Evolutionary conservation across 805 yeast genomes (phyloP).

Genomic region (Nakazawaea ambrosiae): DNA sequence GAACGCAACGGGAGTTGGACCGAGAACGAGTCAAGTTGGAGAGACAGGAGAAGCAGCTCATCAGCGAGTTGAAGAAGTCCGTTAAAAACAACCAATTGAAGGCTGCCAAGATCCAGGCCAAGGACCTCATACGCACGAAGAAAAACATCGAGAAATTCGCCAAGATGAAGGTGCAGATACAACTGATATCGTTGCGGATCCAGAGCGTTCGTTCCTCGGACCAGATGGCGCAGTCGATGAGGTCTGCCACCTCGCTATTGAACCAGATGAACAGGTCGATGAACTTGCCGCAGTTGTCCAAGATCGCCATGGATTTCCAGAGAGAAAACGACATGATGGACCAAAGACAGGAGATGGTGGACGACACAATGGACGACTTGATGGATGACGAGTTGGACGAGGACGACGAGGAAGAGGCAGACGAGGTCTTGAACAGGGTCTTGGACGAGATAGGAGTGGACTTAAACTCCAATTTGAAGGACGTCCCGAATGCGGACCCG

Average conservation of each 20-base stretch:
- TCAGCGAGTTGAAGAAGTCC: slow-evolving; percentile 79
- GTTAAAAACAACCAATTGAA: slow-evolving; percentile 87
- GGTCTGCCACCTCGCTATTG: slow-evolving; percentile 81
- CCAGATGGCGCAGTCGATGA: slow-evolving; percentile 93
- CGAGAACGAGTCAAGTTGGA: slow-evolving; percentile 84
- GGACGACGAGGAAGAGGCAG: slow-evolving; percentile 78
- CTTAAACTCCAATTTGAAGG: slow-evolving; percentile 43
- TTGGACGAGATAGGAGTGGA: slow-evolving; percentile 95
- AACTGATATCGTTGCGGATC: slow-evolving; percentile 86
- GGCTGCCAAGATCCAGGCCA: slow-evolving; percentile 92
- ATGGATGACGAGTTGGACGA: slow-evolving; percentile 87
- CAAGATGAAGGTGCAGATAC: slow-evolving; percentile 90
- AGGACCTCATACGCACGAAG: slow-evolving; percentile 86
- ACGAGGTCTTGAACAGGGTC: slow-evolving; percentile 85
- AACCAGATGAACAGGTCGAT: slow-evolving; percentile 83
- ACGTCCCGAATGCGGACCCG: slow-evolving; percentile 31
- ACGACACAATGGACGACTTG: slow-evolving; percentile 94
- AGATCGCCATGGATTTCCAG: slow-evolving; percentile 93
- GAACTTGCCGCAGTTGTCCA: slow-evolving; percentile 84
- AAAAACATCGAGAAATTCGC: slow-evolving; percentile 81
- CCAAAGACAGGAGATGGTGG: slow-evolving; percentile 98
- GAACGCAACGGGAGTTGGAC: slow-evolving; percentile 88
- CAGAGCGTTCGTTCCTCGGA: slow-evolving; percentile 91
- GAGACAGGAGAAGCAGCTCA: slow-evolving; percentile 83
- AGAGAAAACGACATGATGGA: slow-evolving; percentile 95